Base-by-base conservation (phyloP, 495 filamentous ascomycete genomes). In the Neurospora sp. region DNA sequence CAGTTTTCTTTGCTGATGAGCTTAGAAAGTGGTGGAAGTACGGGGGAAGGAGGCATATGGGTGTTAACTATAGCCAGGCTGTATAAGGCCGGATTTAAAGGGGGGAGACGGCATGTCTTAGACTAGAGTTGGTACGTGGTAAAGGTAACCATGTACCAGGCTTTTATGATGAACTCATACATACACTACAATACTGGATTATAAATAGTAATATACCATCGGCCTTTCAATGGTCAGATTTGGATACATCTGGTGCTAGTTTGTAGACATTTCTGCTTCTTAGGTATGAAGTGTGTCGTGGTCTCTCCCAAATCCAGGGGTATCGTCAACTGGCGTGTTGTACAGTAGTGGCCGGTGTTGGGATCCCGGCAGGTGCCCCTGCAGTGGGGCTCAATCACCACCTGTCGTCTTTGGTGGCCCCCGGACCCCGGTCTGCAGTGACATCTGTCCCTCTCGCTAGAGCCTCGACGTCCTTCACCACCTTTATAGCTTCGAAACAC, bases 1-100 rank as follows among this genome's bases (percentile, higher is more conserved):
- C 88, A 11, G 96, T 99, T 37, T 97, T 98, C 82, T 98, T 93
- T 91, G 93, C 89, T 20, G 96, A 99, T 83, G 96, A 99, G 85
- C 89, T 82, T 16, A 87, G 96, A 81, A 99, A 99, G 85, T 95
- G 83, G 82, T 87, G 83, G 76, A 82, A 81, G 75, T 86, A 86
- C 75, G 85, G 84, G 41, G 78, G 80, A 75, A 81, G 83, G 72
- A 78, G 80, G 71, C 78, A 82, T 72, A 74, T 82, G 70, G 77
- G 82, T 38, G 79, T 76, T 54, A 81, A 82, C 35, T 87, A 87
- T 76, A 87, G 85, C 62, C 85, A 85, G 73, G 84, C 84, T 44
- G 85, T 87, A 48, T 86, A 81, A 78, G 72, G 39, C 31, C 31
- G 31, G 31, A 31, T 31, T 31, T 31, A 31, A 31, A 31, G 31